Evolutionary conservation across 768 basidiomycete genomes (phyloP).

Genomic region (Mycena galopus): DNA sequence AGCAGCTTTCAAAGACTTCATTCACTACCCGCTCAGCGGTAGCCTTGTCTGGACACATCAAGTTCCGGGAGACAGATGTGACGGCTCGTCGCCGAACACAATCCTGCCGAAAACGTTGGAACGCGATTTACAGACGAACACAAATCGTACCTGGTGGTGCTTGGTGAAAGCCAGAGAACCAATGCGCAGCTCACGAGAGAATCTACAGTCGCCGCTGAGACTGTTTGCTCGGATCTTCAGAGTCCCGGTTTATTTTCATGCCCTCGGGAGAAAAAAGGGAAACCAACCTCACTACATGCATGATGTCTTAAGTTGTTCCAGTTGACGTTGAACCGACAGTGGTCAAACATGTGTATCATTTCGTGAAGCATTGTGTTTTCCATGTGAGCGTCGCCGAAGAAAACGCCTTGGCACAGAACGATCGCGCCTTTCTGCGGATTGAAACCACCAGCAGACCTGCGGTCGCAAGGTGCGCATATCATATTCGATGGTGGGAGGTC

Average conservation of each 20-base stretch:
- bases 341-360: constrained; percentile 95
- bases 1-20: constrained; percentile 97
- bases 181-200: constrained; percentile 82
- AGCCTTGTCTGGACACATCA: constrained; percentile 79
- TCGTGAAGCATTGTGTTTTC: constrained; percentile 96
- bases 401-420: constrained; percentile 87
- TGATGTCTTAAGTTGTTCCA: constrained; percentile 93
- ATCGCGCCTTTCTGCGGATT: constrained; percentile 82
- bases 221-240: constrained; percentile 93
- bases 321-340: constrained; percentile 93
- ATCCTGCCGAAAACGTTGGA: constrained; percentile 60
- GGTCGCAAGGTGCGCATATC: constrained; percentile 87
- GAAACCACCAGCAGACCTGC: constrained; percentile 83
- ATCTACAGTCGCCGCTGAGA: constrained; percentile 93
- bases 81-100: constrained; percentile 93
- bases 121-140: constrained; percentile 26
- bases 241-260: background rate
- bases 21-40: constrained; percentile 93
- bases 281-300: constrained; percentile 94
- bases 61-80: constrained; percentile 84
- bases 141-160: constrained; percentile 85
- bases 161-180: constrained; percentile 88
- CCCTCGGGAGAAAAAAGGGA: background rate
- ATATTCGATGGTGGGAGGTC: constrained; percentile 80
- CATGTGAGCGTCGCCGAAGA: constrained; percentile 87